A percentile compares a stretch with the other conserved stretches of the same genome.
phyloP scores from a whole-genome alignment of 805 yeast species.

The Cyberlindnera meyerae region DNA sequence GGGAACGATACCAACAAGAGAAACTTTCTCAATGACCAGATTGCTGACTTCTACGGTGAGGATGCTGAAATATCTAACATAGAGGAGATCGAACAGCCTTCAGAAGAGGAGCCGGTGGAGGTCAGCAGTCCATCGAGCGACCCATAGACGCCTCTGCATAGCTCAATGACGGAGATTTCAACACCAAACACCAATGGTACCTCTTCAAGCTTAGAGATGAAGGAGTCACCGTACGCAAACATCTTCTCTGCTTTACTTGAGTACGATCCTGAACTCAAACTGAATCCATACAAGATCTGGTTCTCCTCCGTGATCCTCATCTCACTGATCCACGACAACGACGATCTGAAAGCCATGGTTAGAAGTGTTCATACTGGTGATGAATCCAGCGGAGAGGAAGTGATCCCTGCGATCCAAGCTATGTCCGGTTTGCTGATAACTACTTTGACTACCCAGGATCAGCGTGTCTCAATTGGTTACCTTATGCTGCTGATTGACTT shows the following conservation, averaged over 20 bases:
- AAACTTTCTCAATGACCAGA: slow-evolving; percentile 65
- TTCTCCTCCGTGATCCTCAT: slow-evolving; percentile 68
- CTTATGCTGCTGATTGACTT: slow-evolving; percentile 68
- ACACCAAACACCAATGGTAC: slow-evolving; percentile 3
- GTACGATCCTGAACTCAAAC: slow-evolving; percentile 62
- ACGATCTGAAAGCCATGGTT: slow-evolving; percentile 44
- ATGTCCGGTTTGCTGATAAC: slow-evolving; percentile 69
- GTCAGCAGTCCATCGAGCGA: neutral
- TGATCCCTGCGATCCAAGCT: slow-evolving; percentile 65
- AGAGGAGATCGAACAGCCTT: slow-evolving; percentile 20
- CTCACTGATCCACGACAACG: slow-evolving; percentile 52
- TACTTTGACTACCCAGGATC: slow-evolving; percentile 56
- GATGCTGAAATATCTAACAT: slow-evolving; percentile 2
- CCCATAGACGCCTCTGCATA: neutral
- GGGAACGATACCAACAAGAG: slow-evolving; percentile 57
- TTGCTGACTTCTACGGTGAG: slow-evolving; percentile 35
- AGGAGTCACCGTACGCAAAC: slow-evolving; percentile 44
- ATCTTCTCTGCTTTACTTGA: slow-evolving; percentile 68
- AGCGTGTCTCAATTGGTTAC: slow-evolving; percentile 74
- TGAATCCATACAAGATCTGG: slow-evolving; percentile 88
- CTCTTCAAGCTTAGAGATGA: slow-evolving; percentile 4
- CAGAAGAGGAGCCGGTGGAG: neutral
- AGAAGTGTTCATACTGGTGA: slow-evolving; percentile 53
- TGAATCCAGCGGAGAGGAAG: slow-evolving; percentile 62
- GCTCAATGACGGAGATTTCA: neutral